Conservation (phyloP, 2,329 filamentous ascomycete genomes). For the Simplicillium aogashimaense region DNA sequence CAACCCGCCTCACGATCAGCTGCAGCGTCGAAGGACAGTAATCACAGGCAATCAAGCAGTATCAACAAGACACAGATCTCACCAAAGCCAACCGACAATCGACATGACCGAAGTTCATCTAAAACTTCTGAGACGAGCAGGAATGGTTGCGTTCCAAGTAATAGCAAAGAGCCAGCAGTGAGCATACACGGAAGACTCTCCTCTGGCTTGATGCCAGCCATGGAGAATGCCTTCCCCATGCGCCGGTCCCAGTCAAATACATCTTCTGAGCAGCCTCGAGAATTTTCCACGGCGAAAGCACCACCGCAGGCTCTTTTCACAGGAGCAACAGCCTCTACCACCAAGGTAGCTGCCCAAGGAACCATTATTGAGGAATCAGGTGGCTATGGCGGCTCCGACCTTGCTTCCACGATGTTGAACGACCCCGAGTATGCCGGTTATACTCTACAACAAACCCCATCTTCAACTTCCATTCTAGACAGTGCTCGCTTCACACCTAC, state of each 20-base stretch:
- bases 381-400: constrained; percentile 12
- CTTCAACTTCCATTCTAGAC: constrained; percentile 14
- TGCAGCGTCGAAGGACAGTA: too few species aligned
- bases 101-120: too few species aligned
- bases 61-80: too few species aligned
- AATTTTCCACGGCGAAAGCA: constrained; percentile 9
- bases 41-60: too few species aligned
- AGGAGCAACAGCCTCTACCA: constrained; percentile 26
- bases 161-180: too few species aligned
- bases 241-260: constrained; percentile 15
- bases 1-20: too few species aligned
- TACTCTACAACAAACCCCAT: constrained; percentile 6
- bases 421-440: constrained; percentile 7
- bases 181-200: too few species aligned
- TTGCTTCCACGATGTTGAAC: constrained; percentile 7
- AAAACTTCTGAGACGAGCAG: too few species aligned
- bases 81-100: too few species aligned
- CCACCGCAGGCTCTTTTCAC: constrained; percentile 19
- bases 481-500: constrained; percentile 37
- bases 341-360: constrained; percentile 29
- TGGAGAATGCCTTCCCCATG: constrained; percentile 9
- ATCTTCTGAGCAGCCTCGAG: constrained; percentile 7
- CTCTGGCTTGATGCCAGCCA: too few species aligned
- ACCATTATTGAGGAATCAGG: constrained; percentile 32
- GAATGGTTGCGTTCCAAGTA: too few species aligned